phyloP scores from a whole-genome alignment of 2,329 filamentous ascomycete genomes.

The Fusarium verticillioides region DNA sequence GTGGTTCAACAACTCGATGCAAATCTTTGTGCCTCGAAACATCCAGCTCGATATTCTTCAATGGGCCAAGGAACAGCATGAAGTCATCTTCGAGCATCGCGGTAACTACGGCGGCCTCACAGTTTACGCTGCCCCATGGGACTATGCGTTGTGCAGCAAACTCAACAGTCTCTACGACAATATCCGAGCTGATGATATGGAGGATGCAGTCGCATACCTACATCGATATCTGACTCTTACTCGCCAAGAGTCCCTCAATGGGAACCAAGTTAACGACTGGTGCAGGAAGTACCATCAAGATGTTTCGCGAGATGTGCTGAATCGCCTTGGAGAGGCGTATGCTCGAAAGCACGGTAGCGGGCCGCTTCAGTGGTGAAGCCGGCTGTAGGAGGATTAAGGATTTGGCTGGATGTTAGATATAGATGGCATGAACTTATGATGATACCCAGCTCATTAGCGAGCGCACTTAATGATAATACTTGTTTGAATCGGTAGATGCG shows the following conservation, averaged over 20 bases:
- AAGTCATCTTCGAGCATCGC: slow-evolving; percentile 32
- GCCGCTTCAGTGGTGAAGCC: slow-evolving; percentile 23
- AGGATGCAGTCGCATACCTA: slow-evolving; percentile 36
- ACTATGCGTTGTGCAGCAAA: slow-evolving; percentile 36
- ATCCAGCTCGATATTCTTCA: slow-evolving; percentile 20
- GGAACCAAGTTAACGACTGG: slow-evolving; percentile 20
- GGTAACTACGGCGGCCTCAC: slow-evolving; percentile 26
- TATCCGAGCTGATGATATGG: slow-evolving; percentile 35
- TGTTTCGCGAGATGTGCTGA: slow-evolving; percentile 18
- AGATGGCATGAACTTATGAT: slow-evolving; percentile 21
- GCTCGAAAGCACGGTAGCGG: slow-evolving; percentile 13
- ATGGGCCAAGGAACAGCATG: slow-evolving; percentile 25
- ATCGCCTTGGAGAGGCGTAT: slow-evolving; percentile 21
- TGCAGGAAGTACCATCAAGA: slow-evolving; percentile 32
- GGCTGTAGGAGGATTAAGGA: not conserved
- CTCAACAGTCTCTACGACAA: slow-evolving; percentile 34
- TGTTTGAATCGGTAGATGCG: not conserved
- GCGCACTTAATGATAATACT: slow-evolving; percentile 29
- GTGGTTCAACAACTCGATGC: slow-evolving; percentile 42
- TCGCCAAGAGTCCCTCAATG: slow-evolving; percentile 3
- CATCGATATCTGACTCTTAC: slow-evolving; percentile 17
- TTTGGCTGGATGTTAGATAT: slow-evolving; percentile 3
- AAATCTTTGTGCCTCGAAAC: slow-evolving; percentile 29
- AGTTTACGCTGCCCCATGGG: slow-evolving; percentile 38
- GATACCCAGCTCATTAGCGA: slow-evolving; percentile 29